A percentile compares a stretch with the other conserved stretches of the same genome.
phyloP scores from a whole-genome alignment of 208 protist genomes.

The Acanthamoeba sp. region DNA sequence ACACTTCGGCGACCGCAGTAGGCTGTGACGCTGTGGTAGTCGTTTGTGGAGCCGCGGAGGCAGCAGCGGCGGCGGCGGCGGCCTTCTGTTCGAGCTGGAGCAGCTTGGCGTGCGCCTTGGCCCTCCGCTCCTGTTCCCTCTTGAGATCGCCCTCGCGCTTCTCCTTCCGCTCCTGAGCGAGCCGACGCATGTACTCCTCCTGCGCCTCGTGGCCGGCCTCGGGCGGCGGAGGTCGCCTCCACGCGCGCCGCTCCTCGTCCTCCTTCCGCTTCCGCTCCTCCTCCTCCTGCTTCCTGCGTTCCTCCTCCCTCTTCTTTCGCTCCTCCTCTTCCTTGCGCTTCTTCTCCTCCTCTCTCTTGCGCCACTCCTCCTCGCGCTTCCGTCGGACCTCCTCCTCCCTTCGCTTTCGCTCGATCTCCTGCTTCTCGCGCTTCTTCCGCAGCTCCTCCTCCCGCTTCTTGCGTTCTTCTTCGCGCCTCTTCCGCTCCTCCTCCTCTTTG shows the following conservation, averaged over 20 bases:
- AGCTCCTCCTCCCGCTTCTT: conserved; percentile 25
- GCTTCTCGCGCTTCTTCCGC: background rate
- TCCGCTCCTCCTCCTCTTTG: background rate
- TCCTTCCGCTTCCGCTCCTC: conserved; percentile 22
- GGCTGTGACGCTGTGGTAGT: background rate
- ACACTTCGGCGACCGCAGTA: background rate
- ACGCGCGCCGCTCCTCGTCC: conserved; percentile 18
- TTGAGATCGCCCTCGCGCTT: conserved; percentile 2
- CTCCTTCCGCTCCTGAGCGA: conserved; percentile 41
- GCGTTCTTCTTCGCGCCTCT: background rate
- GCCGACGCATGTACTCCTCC: conserved; percentile 44
- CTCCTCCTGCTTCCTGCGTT: background rate
- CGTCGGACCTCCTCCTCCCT: background rate
- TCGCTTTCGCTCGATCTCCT: conserved; percentile 35
- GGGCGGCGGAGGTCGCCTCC: conserved; percentile 11
- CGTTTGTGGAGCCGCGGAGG: background rate
- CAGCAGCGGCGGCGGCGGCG: background rate
- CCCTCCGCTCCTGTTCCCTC: conserved; percentile 38
- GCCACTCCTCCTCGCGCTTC: conserved; percentile 29
- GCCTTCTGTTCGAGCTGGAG: conserved; percentile 41
- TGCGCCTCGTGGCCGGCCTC: conserved; percentile 40
- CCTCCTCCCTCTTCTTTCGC: background rate
- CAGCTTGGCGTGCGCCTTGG: conserved; percentile 24
- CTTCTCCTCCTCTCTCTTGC: conserved; percentile 1
- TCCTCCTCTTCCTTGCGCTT: conserved; percentile 52